Evolutionary conservation across 202 grass and related monocot genomes (phyloP).

Genomic region (Setaria italica): DNA sequence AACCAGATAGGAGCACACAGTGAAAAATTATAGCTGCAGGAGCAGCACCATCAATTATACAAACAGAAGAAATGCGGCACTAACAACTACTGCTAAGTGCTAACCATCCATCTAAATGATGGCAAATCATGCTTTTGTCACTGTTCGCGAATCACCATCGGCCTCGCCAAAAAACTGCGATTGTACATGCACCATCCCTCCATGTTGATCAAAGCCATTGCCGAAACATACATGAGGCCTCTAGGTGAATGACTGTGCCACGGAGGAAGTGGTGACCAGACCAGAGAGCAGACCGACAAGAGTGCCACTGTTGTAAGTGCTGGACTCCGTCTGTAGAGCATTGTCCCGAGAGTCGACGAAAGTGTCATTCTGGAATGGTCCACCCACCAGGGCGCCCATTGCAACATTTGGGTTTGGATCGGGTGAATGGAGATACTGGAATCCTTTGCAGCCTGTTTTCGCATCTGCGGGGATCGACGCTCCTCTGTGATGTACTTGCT

Average conservation of each 20-base stretch:
- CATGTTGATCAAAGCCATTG: conserved; percentile 13
- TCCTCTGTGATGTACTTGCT: conserved; percentile 89
- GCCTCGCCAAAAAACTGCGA: background rate
- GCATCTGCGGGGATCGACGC: conserved; percentile 74
- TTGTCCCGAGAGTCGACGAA: conserved; percentile 81
- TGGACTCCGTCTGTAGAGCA: conserved; percentile 77
- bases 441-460: conserved; percentile 88
- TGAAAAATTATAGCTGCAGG: conserved; percentile 38
- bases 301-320: conserved; percentile 91
- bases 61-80: conserved; percentile 29
- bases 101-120: conserved; percentile 37
- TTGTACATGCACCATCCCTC: conserved; percentile 15
- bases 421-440: conserved; percentile 73
- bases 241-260: conserved; percentile 76
- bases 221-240: background rate
- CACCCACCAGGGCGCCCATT: conserved; percentile 79
- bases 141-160: background rate
- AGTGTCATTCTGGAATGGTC: conserved; percentile 86
- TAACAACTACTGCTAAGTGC: conserved; percentile 43
- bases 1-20: conserved; percentile 25
- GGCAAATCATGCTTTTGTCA: conserved; percentile 4
- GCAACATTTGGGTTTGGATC: conserved; percentile 82
- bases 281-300: conserved; percentile 75
- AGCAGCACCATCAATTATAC: conserved; percentile 24
- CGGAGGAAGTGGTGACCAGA: conserved; percentile 76